phyloP scores from a whole-genome alignment of 2,329 filamentous ascomycete genomes.

The Botrytis cinerea region DNA sequence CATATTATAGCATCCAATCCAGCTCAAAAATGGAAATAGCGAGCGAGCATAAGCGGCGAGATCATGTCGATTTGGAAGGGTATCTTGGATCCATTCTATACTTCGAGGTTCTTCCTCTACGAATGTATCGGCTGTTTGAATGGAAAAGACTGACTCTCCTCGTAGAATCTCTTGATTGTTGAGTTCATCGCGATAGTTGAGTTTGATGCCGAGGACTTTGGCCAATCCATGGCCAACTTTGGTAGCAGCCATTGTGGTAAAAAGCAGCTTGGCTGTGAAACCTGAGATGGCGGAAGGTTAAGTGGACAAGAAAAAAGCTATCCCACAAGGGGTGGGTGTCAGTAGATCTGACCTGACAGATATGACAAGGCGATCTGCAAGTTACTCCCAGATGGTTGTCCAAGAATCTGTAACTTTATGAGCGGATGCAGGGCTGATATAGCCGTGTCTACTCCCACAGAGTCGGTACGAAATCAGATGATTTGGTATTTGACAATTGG shows the following conservation, averaged over 20 bases:
- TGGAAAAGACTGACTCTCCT: slow-evolving; percentile 78
- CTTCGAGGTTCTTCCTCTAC: slow-evolving; percentile 79
- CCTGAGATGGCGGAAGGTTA: slow-evolving; percentile 8
- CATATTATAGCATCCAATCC: slow-evolving; percentile 85
- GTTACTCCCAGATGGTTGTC: slow-evolving; percentile 16
- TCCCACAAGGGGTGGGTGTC: slow-evolving; percentile 3
- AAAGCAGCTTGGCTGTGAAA: slow-evolving; percentile 12
- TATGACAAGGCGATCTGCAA: slow-evolving; percentile 22
- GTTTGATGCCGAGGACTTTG: slow-evolving; percentile 79
- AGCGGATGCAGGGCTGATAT: slow-evolving; percentile 23
- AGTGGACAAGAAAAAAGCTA: background rate
- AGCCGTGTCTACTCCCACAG: slow-evolving; percentile 14
- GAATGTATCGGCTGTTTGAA: slow-evolving; percentile 73
- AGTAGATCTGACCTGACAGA: slow-evolving; percentile 1
- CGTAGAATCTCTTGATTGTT: slow-evolving; percentile 61
- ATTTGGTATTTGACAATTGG: background rate
- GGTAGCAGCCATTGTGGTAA: slow-evolving; percentile 39
- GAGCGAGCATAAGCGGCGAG: slow-evolving; percentile 63
- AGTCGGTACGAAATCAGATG: slow-evolving; percentile 8
- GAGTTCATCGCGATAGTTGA: slow-evolving; percentile 65
- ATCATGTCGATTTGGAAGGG: slow-evolving; percentile 60
- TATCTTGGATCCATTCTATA: slow-evolving; percentile 67
- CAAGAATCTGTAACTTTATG: slow-evolving; percentile 18
- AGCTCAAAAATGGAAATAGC: slow-evolving; percentile 85
- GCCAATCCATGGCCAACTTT: slow-evolving; percentile 73